Base-by-base conservation (phyloP, 768 basidiomycete species). In the Mycena rebaudengoi region DNA sequence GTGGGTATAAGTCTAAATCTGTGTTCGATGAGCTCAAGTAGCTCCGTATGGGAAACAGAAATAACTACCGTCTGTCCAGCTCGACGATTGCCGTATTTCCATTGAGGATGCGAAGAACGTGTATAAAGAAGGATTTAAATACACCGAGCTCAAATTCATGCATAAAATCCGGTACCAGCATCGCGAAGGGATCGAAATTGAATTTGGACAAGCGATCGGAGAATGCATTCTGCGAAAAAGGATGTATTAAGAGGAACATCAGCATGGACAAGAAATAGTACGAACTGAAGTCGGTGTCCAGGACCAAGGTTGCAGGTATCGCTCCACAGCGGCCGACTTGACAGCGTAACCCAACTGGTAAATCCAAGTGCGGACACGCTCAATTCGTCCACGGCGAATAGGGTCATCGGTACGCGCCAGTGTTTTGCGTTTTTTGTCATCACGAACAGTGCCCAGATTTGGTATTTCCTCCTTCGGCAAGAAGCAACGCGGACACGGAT, bases 81-180 rank as follows among this genome's bases (percentile, higher is more conserved):
- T 46, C 54, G 7, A 64, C 13, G 18, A 80, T 60, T 0, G 58
- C 25, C 7, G 64, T 25, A 4, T 33, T 54, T 3, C 62, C 71
- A 21, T 74, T 21, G 0, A 83, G 45, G 3, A 83, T 68, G 1
- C 73, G 69, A 0, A 83, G 57, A 0, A 83, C 66, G 30, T 85
- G 83, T 1, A 64, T 72, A 29, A 83, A 74, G 0, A 82, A 26
- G 0, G 60, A 40, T 51, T 81, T 80, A 71, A 79, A 82, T 0
- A 78, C 69, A 0, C 83, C 81, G 0, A 82, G 65, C 50, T 83
- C 79, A 30, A 79, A 71, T 40, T 83, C 78, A 33, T 83, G 82
- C 58, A 84, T 43, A 14, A 83, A 64, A 48, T 84, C 79, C 0
- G 72, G 68, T 0, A 75, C 67, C 0, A 82, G 70, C 14, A 76